Evolutionary conservation across 1,284 basidiomycete genomes (phyloP).

Genomic region (Sparassis latifolia): DNA sequence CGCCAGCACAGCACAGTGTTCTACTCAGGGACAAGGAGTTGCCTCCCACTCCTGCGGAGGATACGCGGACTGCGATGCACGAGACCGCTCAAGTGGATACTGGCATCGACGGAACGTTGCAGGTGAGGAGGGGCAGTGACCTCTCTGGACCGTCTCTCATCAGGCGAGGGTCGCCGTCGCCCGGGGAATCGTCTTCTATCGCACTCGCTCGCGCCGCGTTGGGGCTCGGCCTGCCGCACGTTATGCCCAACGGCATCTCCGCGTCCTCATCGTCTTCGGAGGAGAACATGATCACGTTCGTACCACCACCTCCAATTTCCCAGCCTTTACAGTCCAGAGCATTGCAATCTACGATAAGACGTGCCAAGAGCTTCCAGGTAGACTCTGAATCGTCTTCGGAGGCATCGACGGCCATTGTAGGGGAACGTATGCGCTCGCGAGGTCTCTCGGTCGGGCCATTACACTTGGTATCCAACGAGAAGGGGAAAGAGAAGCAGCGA

Average conservation of each 20-base stretch:
- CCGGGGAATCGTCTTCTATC: conserved; percentile 20
- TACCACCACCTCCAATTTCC: conserved; percentile 14
- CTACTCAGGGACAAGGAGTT: conserved; percentile 54
- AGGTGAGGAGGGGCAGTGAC: conserved; percentile 1
- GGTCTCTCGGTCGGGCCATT: conserved; percentile 42
- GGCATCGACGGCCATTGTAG: conserved; percentile 17
- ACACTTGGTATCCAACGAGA: conserved; percentile 32
- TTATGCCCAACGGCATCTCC: conserved; percentile 36
- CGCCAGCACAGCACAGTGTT: conserved; percentile 16
- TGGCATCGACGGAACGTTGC: not conserved
- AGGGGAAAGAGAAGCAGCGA: conserved; percentile 33
- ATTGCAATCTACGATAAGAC: conserved; percentile 22
- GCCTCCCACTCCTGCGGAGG: conserved; percentile 50
- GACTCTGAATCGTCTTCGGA: conserved; percentile 14
- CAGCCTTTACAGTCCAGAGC: conserved; percentile 2
- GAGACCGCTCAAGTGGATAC: no score
- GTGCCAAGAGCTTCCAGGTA: conserved; percentile 44
- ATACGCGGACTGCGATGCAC: no score
- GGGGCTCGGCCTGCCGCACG: conserved; percentile 50
- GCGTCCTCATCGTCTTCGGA: conserved; percentile 35
- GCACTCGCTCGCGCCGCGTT: conserved; percentile 52
- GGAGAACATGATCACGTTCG: conserved; percentile 35
- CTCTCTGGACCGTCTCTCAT: not conserved
- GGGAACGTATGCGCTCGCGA: conserved; percentile 34
- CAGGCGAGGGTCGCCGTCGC: conserved; percentile 13